Percentiles rank a stretch among this genome's conserved stretches.
Conservation (phyloP, 2,329 filamentous ascomycete genomes). For the Amesomyces nigricolor region DNA sequence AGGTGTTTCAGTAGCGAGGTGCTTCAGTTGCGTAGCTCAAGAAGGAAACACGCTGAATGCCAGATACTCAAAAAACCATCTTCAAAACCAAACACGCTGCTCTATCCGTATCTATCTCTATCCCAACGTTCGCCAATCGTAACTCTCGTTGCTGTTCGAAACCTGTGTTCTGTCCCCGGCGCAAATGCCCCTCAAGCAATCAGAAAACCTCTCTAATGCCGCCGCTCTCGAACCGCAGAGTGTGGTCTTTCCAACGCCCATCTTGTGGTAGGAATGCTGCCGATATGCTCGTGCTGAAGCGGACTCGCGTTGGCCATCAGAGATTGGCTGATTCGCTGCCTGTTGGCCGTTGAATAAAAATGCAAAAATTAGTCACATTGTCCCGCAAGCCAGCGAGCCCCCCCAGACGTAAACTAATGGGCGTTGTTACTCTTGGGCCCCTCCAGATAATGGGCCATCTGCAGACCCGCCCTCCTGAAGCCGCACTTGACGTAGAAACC, state of each 20-base stretch:
- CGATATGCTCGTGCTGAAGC: neutral
- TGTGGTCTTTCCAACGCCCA: neutral
- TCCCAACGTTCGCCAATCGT: neutral
- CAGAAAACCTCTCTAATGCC: neutral
- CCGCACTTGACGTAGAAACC: slow-evolving; percentile 98
- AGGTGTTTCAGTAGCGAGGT: no score
- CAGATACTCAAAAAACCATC: neutral
- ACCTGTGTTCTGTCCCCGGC: neutral
- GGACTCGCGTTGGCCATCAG: neutral
- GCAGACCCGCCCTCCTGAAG: slow-evolving; percentile 82
- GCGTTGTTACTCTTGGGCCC: slow-evolving; percentile 42
- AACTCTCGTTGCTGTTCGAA: neutral
- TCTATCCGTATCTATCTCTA: slow-evolving; percentile 12
- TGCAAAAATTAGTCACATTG: slow-evolving; percentile 5
- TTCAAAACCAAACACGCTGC: slow-evolving; percentile 3
- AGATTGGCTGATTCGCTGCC: slow-evolving; percentile 12
- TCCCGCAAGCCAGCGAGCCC: neutral
- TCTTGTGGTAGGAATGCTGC: neutral
- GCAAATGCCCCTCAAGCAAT: neutral
- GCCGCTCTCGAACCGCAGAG: neutral
- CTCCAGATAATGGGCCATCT: slow-evolving; percentile 97
- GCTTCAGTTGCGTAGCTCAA: no score
- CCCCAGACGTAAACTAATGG: slow-evolving; percentile 20
- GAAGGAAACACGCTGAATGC: neutral
- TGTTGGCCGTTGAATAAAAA: neutral